Percentiles rank a stretch among this genome's conserved stretches.
Conservation (phyloP, 1,139 yeast genomes). For the Candida anutae region DNA sequence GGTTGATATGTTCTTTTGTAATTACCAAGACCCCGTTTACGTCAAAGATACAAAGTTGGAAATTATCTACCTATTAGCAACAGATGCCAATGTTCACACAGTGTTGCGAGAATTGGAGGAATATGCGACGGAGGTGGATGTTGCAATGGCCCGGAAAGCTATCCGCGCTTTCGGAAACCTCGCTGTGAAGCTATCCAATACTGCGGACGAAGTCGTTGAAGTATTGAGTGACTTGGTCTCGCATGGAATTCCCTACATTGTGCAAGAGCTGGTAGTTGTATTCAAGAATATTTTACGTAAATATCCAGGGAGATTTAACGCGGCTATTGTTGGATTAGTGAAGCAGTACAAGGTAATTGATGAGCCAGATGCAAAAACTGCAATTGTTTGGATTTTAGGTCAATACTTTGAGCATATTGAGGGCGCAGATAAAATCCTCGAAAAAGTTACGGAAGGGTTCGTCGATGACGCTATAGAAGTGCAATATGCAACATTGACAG, state of each 20-base stretch:
- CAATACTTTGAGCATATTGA: constrained; percentile 52
- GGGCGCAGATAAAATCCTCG: constrained; percentile 39
- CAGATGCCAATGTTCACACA: constrained; percentile 48
- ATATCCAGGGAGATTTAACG: constrained; percentile 49
- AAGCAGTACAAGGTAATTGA: constrained; percentile 43
- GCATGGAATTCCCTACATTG: constrained; percentile 64
- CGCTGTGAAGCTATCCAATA: constrained; percentile 59
- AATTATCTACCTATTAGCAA: constrained; percentile 72
- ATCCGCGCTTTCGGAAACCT: constrained; percentile 85
- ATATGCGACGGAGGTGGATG: constrained; percentile 81
- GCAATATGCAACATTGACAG: constrained; percentile 66
- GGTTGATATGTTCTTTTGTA: constrained; percentile 72
- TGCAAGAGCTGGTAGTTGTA: constrained; percentile 75
- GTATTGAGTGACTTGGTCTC: constrained; percentile 53
- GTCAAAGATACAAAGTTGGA: constrained; percentile 88
- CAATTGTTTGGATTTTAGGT: constrained; percentile 82
- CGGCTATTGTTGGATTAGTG: constrained; percentile 33
- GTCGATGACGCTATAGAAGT: constrained; percentile 63
- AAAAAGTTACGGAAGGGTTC: constrained; percentile 39
- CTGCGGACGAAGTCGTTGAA: constrained; percentile 57
- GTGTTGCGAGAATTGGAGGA: constrained; percentile 75
- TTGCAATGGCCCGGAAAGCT: constrained; percentile 80
- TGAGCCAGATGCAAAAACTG: constrained; percentile 73
- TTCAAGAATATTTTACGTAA: constrained; percentile 69
- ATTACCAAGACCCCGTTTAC: constrained; percentile 78